Evolutionary conservation across 768 basidiomycete species (phyloP).

Genomic region (Boletales sp.): DNA sequence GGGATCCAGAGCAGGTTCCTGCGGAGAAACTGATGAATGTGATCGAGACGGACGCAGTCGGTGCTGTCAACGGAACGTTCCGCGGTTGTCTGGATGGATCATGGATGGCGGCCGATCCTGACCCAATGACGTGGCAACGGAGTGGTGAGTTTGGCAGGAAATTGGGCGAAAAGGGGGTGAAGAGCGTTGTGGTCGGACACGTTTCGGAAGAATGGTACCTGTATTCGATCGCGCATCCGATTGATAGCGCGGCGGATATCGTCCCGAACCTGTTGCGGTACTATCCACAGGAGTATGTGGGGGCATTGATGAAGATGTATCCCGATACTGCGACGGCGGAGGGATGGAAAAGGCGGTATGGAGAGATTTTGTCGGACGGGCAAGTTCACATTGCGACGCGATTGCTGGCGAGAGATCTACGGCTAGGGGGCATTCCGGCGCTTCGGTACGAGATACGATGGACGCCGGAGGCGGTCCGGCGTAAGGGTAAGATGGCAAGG

Average conservation of each 20-base stretch:
- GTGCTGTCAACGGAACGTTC: constrained; percentile 56
- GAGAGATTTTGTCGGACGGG: constrained; percentile 55
- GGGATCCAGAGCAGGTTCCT: constrained; percentile 45
- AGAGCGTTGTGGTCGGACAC: constrained; percentile 59
- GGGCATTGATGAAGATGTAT: constrained; percentile 44
- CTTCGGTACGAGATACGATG: constrained; percentile 67
- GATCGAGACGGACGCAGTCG: constrained; percentile 57
- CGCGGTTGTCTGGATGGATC: constrained; percentile 57
- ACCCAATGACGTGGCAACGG: constrained; percentile 69
- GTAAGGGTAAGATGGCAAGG: constrained; percentile 40
- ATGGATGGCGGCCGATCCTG: constrained; percentile 52
- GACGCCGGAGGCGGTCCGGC: constrained; percentile 57
- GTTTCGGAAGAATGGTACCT: constrained; percentile 75
- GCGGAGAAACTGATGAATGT: constrained; percentile 48
- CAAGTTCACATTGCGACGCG: constrained; percentile 70
- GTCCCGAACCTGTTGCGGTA: constrained; percentile 57
- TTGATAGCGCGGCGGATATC: constrained; percentile 47
- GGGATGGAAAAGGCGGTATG: constrained; percentile 48
- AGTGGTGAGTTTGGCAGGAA: constrained; percentile 53
- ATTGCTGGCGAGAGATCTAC: constrained; percentile 59
- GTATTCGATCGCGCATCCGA: constrained; percentile 66
- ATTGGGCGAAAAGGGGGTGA: constrained; percentile 56
- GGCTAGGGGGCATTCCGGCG: constrained; percentile 52
- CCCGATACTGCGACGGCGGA: constrained; percentile 38
- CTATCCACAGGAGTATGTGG: constrained; percentile 49